Evolutionary conservation across 495 filamentous ascomycete genomes (phyloP), one percentile per base, ranked within the genome.

Genomic region (Saxophila tyrrhenica): DNA sequence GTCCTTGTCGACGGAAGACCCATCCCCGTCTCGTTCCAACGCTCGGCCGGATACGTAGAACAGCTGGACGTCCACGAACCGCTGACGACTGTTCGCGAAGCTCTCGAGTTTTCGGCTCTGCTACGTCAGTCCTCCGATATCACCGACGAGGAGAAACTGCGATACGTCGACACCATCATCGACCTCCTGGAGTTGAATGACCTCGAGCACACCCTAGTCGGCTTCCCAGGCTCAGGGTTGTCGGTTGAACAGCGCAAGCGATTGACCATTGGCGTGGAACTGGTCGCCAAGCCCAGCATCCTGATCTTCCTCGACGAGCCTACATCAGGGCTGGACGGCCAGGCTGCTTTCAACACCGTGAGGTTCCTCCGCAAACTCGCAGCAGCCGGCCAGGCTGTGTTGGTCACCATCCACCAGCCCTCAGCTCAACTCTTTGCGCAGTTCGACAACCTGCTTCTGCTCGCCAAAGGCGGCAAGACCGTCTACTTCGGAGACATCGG

Each of bases 291-390:
- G 65, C 83, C 76, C 11, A 80, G 75, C 35, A 73, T 85, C 38
- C 65, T 88, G 5, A 75, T 89, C 52, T 89, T 89, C 64, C 67
- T 89, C 25, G 85, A 89, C 61, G 85, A 89, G 59, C 86, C 86
- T 2, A 89, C 86, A 3, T 85, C 80, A 7, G 83, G 56, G 17
- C 76, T 87, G 5, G 83, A 87, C 54, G 74, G 72, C 0, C 73
- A 77, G 32, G 75, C 80, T 13, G 80, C 83, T 19, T 85, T 74
- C 60, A 80, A 80, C 55, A 82, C 83, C 8, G 72, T 82, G 21
- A 69, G 78, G 15, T 81, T 85, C 59, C 64, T 86, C 24, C 66
- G 79, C 1, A 86, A 85, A 58, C 71, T 87, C 2, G 78, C 82
- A 3, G 73, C 79, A 47, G 72, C 73, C 9, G 69, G 86, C 3